Evolutionary conservation across 2,329 filamentous ascomycete species (phyloP).

Genomic region (Hymenoscyphus fraxineus): DNA sequence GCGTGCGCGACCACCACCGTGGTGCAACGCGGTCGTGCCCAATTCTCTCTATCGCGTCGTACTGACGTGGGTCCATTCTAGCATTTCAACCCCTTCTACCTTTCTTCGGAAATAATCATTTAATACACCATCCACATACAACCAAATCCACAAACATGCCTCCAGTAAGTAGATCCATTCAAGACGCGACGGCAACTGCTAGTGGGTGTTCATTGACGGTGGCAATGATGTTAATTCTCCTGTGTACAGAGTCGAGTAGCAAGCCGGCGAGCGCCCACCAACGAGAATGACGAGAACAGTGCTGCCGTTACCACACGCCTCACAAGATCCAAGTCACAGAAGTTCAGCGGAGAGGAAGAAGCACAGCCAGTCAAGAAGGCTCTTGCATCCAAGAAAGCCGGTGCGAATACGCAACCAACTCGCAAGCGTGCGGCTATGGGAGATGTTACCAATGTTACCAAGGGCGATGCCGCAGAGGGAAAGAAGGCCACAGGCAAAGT

Average conservation of each 20-base stretch:
- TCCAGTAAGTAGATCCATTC: conserved; percentile 46
- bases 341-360: conserved; percentile 51
- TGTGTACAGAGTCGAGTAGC: conserved; percentile 57
- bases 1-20: conserved; percentile 22
- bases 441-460: conserved; percentile 93
- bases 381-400: conserved; percentile 67
- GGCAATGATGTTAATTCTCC: conserved; percentile 39
- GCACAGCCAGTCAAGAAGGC: conserved; percentile 59
- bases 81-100: conserved; percentile 1
- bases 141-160: conserved; percentile 42
- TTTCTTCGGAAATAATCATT: conserved; percentile 32
- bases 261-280: conserved; percentile 72
- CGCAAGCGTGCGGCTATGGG: conserved; percentile 82
- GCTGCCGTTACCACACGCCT: conserved; percentile 67
- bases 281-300: conserved; percentile 93
- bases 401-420: conserved; percentile 47
- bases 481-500: conserved; percentile 74
- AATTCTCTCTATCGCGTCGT: conserved; percentile 24
- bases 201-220: not conserved
- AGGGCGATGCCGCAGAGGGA: conserved; percentile 64
- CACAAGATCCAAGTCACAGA: conserved; percentile 88
- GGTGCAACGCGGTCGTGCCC: conserved; percentile 26
- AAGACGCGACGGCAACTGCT: not conserved
- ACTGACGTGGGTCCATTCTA: conserved; percentile 20
- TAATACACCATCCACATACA: conserved; percentile 24